Conservation (phyloP, 352 stramenopile genomes). For the Globisporangium irregulare region DNA sequence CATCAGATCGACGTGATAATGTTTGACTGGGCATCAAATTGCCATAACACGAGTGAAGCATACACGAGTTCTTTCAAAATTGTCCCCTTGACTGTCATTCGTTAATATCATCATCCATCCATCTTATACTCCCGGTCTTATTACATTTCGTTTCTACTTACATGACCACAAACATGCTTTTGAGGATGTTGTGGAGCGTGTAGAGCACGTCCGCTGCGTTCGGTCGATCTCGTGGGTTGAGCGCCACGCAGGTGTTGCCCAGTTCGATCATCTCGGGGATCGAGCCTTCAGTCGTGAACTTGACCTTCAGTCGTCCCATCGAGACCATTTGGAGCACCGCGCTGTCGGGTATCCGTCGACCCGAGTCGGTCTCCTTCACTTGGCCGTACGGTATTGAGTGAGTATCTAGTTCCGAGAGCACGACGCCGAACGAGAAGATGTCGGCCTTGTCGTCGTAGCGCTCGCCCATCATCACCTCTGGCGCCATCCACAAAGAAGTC, state of each 20-base stretch:
- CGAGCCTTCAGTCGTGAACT: background rate
- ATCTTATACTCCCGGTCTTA: background rate
- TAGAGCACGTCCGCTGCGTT: background rate
- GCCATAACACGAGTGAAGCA: too few relatives aligned
- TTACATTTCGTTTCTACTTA: background rate
- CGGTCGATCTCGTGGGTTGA: conserved; percentile 1
- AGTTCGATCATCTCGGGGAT: background rate
- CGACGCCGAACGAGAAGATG: conserved; percentile 87
- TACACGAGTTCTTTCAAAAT: background rate
- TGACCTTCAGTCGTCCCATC: background rate
- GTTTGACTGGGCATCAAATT: too few relatives aligned
- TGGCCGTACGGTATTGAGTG: too few relatives aligned
- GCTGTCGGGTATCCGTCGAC: background rate
- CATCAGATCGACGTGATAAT: too few relatives aligned
- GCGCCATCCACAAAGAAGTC: too few relatives aligned
- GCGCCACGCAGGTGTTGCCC: background rate
- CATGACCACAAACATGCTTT: background rate
- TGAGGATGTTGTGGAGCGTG: conserved; percentile 6
- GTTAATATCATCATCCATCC: background rate
- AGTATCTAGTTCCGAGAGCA: conserved; percentile 76
- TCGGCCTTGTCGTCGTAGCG: conserved; percentile 39
- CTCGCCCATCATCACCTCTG: too few relatives aligned
- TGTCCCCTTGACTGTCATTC: background rate
- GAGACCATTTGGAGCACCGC: background rate
- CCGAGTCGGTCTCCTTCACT: background rate